Evolutionary conservation across 1,139 yeast species (phyloP).

Genomic region (Yamadazyma conglobata): DNA sequence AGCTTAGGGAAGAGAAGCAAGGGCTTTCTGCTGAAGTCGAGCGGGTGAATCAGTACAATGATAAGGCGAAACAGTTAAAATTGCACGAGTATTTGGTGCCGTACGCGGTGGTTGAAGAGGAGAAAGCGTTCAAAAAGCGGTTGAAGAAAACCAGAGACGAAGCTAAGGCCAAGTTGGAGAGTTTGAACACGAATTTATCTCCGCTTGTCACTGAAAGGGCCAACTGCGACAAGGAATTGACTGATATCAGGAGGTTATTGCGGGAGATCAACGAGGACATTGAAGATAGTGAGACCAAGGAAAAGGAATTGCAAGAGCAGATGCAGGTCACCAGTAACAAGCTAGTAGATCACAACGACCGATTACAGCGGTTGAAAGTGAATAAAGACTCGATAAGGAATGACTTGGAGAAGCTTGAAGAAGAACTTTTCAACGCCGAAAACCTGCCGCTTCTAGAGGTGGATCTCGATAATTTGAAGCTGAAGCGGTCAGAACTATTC

Average conservation of each 20-base stretch:
- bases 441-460: neutral
- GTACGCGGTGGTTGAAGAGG: conserved; percentile 57
- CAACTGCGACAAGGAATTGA: neutral
- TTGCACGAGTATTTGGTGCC: conserved; percentile 54
- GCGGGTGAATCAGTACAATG: conserved; percentile 36
- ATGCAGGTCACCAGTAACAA: conserved; percentile 13
- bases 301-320: neutral
- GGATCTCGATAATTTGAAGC: neutral
- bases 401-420: conserved; percentile 14
- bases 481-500: neutral
- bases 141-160: conserved; percentile 42
- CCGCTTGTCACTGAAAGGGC: conserved; percentile 27
- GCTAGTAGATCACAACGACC: conserved; percentile 12
- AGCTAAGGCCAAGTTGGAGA: conserved; percentile 30
- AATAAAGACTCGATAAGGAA: conserved; percentile 17
- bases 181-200: conserved; percentile 25
- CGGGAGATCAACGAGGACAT: neutral
- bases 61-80: conserved; percentile 41
- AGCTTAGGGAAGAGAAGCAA: conserved; percentile 27
- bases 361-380: conserved; percentile 18
- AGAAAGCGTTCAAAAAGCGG: conserved; percentile 39
- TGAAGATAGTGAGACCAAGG: neutral
- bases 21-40: conserved; percentile 35
- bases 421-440: conserved; percentile 15
- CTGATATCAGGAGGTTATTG: neutral